These are phyloP conservation scores for Maudiozyma saulgeensis DNA, from an alignment of 805 yeast species.

Conservation along the genomic window DNA sequence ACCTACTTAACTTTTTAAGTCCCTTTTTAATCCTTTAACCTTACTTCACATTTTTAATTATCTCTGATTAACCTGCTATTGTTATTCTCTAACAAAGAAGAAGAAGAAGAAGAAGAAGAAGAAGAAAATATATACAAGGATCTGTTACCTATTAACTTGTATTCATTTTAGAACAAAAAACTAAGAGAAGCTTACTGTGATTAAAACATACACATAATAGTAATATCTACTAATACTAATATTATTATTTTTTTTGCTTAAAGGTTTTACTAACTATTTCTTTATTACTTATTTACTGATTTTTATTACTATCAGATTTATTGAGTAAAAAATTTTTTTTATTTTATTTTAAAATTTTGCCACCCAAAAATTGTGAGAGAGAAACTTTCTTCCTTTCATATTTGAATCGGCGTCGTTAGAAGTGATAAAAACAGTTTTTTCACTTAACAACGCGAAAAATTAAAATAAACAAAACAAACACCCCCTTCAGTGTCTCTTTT, in stretches of 20 bases:
- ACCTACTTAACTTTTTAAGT: not conserved
- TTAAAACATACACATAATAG: too few species aligned
- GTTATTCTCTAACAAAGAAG: not conserved
- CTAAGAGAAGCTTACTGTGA: not conserved
- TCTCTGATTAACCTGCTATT: not conserved
- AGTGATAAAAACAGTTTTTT: not conserved
- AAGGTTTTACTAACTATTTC: too few species aligned
- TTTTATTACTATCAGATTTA: not conserved
- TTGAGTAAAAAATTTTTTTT: not conserved
- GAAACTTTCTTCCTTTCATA: not conserved
- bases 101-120: too few species aligned
- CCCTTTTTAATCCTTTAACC: not conserved
- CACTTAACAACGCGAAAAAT: not conserved
- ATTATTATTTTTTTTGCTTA: too few species aligned
- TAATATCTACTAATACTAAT: too few species aligned
- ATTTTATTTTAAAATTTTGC: not conserved
- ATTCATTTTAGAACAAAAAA: too few species aligned
- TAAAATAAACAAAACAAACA: not conserved
- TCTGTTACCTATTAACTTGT: too few species aligned
- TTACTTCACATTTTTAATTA: not conserved
- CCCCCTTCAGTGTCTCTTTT: too few species aligned
- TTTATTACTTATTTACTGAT: not conserved
- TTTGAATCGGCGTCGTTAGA: not conserved
- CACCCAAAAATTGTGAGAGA: not conserved
- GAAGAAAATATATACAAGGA: too few species aligned